Evolutionary conservation across 148 eudicot species (phyloP), one percentile per base, ranked within the genome.

Genomic region (Nyssa sinensis): DNA sequence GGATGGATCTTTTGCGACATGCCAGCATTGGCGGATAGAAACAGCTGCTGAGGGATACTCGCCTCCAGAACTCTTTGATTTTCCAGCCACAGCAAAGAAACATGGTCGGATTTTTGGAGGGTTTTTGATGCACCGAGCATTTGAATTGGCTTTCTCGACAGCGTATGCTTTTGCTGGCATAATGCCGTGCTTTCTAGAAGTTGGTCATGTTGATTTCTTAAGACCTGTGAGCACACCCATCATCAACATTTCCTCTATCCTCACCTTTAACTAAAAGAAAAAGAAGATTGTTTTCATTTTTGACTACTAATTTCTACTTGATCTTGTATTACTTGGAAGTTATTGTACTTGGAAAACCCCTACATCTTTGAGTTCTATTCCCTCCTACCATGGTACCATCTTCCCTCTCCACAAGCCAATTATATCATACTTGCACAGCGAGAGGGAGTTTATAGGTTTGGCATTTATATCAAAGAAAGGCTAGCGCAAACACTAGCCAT

Each of bases 51-150:
- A 86, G 88, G 69, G 96, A 95, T 77, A 95, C 99, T 3, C 88
- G 91, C 24, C 88, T 89, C 57, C 96, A 93, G 64, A 91, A 95
- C 84, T 92, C 97, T 39, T 73, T 95, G 81, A 90, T 95, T 71
- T 95, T 97, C 80, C 97, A 95, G 72, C 99, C 99, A 67, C 97
- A 95, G 72, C 97, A 95, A 75, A 88, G 99, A 85, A 95, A 95
- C 72, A 95, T 77, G 99, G 99, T 44, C 84, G 99, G 59, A 95
- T 95, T 44, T 95, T 95, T 83, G 99, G 99, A 71, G 99, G 99
- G 21, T 92, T 95, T 82, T 81, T 95, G 74, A 95, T 95, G 99
- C 99, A 88, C 77, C 82, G 97, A 75, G 99, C 99, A 55, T 95
- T 90, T 71, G 99, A 95, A 72, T 81, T 95, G 66, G 99, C 97